Conservation (phyloP, 345 rosid species). For the Salix arbutifolia region DNA sequence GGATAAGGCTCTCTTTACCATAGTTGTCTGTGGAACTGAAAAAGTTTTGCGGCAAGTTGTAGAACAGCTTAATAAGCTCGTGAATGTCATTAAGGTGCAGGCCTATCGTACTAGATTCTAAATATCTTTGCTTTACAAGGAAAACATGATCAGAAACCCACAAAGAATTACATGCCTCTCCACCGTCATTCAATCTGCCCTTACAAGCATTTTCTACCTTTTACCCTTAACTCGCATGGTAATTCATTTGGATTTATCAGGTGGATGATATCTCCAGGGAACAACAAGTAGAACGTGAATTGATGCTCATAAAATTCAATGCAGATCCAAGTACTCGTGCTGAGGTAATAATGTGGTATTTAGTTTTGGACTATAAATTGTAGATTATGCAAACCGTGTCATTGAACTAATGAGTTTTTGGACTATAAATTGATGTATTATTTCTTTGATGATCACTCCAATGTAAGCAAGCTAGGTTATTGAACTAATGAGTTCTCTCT, state of each 20-base stretch:
- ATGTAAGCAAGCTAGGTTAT: not conserved
- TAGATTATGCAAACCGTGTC: not conserved
- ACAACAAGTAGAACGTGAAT: slow-evolving; percentile 84
- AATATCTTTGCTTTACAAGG: not conserved
- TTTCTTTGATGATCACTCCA: not conserved
- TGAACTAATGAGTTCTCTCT: not conserved
- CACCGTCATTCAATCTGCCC: not conserved
- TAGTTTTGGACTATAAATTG: not conserved
- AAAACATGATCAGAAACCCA: not conserved
- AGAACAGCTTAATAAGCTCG: slow-evolving; percentile 93
- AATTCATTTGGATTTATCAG: slow-evolving; percentile 24
- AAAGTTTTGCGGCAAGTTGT: slow-evolving; percentile 72
- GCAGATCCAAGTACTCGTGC: slow-evolving; percentile 48
- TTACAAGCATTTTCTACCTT: not conserved
- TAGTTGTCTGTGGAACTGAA: slow-evolving; percentile 82
- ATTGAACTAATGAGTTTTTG: not conserved
- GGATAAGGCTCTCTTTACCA: slow-evolving; percentile 88
- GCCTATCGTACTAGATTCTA: not conserved
- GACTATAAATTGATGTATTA: not conserved
- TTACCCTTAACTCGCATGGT: not conserved
- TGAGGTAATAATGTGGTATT: slow-evolving; percentile 44
- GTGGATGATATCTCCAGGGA: slow-evolving; percentile 89
- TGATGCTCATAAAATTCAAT: slow-evolving; percentile 79
- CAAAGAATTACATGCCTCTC: not conserved
- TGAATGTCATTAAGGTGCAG: slow-evolving; percentile 76